Percentiles rank a stretch among this genome's conserved stretches.
Evolutionary conservation across 2,329 filamentous ascomycete species (phyloP).

Genomic region (Mycosphaerella sp.): DNA sequence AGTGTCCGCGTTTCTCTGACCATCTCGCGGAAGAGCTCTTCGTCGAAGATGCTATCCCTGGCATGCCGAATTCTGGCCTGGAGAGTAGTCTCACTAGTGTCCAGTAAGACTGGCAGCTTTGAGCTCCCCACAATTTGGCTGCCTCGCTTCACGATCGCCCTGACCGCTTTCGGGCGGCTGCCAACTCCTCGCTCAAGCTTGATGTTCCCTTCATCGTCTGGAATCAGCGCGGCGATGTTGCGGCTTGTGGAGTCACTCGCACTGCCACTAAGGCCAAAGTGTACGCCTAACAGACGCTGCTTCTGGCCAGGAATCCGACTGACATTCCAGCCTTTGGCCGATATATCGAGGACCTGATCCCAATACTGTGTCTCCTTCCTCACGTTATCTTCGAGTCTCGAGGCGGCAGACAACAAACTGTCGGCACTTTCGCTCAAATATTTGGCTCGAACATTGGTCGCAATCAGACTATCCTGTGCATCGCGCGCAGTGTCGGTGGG

Average conservation of each 20-base stretch:
- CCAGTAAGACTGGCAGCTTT: slow-evolving; percentile 30
- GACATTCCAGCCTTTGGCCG: slow-evolving; percentile 78
- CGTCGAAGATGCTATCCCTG: slow-evolving; percentile 70
- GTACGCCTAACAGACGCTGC: slow-evolving; percentile 61
- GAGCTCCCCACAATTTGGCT: slow-evolving; percentile 54
- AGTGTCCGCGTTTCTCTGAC: slow-evolving; percentile 71
- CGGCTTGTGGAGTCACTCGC: slow-evolving; percentile 55
- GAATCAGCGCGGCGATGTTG: slow-evolving; percentile 73
- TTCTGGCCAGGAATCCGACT: slow-evolving; percentile 54
- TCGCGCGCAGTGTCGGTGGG: slow-evolving; percentile 49
- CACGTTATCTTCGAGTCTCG: slow-evolving; percentile 68
- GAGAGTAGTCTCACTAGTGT: slow-evolving; percentile 51
- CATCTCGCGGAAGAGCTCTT: slow-evolving; percentile 88
- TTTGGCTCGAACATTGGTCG: slow-evolving; percentile 69
- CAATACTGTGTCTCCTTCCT: slow-evolving; percentile 79
- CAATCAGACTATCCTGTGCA: slow-evolving; percentile 40
- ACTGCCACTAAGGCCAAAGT: slow-evolving; percentile 80
- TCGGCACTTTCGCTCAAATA: slow-evolving; percentile 69
- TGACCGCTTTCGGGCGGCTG: slow-evolving; percentile 53
- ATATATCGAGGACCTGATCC: slow-evolving; percentile 75
- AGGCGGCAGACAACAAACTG: slow-evolving; percentile 64
- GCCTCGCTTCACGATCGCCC: slow-evolving; percentile 58
- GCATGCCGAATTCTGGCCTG: slow-evolving; percentile 66
- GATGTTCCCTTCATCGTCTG: slow-evolving; percentile 67
- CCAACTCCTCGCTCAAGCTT: slow-evolving; percentile 62